Percentiles rank a stretch among this genome's conserved stretches.
Evolutionary conservation across 352 stramenopile genomes (phyloP).

Genomic region (Pythium oligandrum): DNA sequence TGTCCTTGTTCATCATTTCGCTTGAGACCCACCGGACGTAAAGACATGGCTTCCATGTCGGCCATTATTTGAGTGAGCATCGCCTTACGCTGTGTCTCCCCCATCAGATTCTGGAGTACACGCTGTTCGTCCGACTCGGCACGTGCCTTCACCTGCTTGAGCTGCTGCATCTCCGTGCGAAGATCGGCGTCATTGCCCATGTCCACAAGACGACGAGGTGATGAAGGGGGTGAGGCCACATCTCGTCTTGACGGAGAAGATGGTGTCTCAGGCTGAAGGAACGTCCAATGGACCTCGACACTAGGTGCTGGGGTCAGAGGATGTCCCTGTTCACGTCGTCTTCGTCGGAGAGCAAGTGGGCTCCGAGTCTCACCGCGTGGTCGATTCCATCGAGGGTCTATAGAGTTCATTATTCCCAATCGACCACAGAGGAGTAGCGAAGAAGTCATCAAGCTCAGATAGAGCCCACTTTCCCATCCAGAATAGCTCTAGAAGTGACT

Average conservation of each 20-base stretch:
- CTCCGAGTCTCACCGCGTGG: no score
- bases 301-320: neutral
- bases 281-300: neutral
- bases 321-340: no score
- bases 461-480: no score
- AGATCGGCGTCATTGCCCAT: slow-evolving; percentile 9
- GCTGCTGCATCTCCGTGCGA: slow-evolving; percentile 13
- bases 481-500: no score
- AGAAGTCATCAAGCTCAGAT: no score
- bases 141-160: slow-evolving; percentile 7
- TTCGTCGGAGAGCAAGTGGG: no score
- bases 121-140: slow-evolving; percentile 15
- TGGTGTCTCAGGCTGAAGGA: neutral
- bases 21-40: no score
- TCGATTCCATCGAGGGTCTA: no score
- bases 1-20: no score
- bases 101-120: slow-evolving; percentile 46
- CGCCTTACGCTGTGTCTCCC: slow-evolving; percentile 54
- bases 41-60: slow-evolving; percentile 50
- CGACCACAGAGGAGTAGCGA: no score
- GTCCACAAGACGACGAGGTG: slow-evolving; percentile 6
- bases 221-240: no score
- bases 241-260: neutral
- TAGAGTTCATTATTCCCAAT: no score
- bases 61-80: slow-evolving; percentile 57